Conservation (phyloP, 495 filamentous ascomycete genomes). For the Aspergillus taichungensis region DNA sequence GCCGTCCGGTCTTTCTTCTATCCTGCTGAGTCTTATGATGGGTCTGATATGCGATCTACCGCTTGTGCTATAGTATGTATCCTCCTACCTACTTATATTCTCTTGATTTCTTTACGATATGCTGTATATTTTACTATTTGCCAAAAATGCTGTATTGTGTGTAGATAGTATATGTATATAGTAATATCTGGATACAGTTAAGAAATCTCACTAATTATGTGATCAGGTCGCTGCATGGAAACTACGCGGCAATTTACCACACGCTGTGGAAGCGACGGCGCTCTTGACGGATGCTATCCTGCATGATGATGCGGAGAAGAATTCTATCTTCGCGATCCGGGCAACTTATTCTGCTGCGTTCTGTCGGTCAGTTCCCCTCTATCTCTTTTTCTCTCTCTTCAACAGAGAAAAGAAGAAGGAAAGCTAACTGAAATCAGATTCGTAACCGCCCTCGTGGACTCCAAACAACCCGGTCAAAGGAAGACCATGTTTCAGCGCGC, state of each 20-base stretch:
- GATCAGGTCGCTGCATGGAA: slow-evolving; percentile 49
- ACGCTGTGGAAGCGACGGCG: slow-evolving; percentile 74
- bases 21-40: slow-evolving; percentile 29
- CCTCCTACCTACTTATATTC: slow-evolving; percentile 4
- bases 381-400: neutral
- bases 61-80: slow-evolving; percentile 40
- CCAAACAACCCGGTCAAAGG: slow-evolving; percentile 56
- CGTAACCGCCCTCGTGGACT: slow-evolving; percentile 80
- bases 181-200: neutral
- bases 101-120: neutral
- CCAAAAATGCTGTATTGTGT: no score
- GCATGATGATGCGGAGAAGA: slow-evolving; percentile 48
- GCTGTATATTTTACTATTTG: neutral
- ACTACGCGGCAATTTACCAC: slow-evolving; percentile 64
- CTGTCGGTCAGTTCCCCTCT: slow-evolving; percentile 39
- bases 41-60: slow-evolving; percentile 30
- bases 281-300: slow-evolving; percentile 66
- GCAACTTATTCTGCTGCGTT: slow-evolving; percentile 53
- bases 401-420: neutral
- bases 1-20: slow-evolving; percentile 61
- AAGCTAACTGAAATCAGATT: slow-evolving; percentile 47
- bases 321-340: slow-evolving; percentile 44
- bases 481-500: slow-evolving; percentile 79
- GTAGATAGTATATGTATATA: neutral
- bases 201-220: neutral